phyloP scores from a whole-genome alignment of 1,139 yeast species.

The Nematodospora anomalae region DNA sequence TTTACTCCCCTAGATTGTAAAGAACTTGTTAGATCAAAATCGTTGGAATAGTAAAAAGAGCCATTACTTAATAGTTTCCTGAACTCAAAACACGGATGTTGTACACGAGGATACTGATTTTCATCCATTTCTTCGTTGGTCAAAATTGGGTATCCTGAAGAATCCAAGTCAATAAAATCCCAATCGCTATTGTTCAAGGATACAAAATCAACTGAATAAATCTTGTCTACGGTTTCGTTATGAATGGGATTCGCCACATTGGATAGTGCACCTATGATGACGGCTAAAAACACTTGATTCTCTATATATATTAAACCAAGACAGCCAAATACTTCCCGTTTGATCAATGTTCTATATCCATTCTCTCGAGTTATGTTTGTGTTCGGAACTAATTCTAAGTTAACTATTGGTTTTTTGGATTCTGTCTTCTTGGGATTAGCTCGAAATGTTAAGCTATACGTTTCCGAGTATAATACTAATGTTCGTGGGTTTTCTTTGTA shows the following conservation, averaged over 20 bases:
- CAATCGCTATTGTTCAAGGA: constrained; percentile 71
- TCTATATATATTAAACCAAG: constrained; percentile 77
- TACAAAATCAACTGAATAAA: constrained; percentile 80
- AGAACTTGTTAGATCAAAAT: constrained; percentile 84
- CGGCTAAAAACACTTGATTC: constrained; percentile 68
- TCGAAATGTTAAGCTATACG: constrained; percentile 52
- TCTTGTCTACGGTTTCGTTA: constrained; percentile 76
- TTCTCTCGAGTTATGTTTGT: constrained; percentile 36
- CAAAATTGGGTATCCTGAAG: constrained; percentile 58
- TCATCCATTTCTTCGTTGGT: constrained; percentile 18
- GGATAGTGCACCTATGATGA: constrained; percentile 68
- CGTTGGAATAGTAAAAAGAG: constrained; percentile 87
- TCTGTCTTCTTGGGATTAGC: constrained; percentile 19
- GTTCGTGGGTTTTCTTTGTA: constrained; percentile 53
- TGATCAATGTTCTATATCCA: constrained; percentile 51
- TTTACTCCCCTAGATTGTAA: constrained; percentile 70
- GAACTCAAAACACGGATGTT: constrained; percentile 84
- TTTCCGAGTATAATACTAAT: constrained; percentile 50
- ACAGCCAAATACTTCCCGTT: constrained; percentile 71
- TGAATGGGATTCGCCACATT: constrained; percentile 85
- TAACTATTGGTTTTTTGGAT: constrained; percentile 38
- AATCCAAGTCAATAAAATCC: constrained; percentile 71
- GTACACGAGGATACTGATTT: constrained; percentile 34
- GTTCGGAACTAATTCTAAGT: constrained; percentile 52
- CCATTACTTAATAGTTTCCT: constrained; percentile 81